These are phyloP conservation scores for Castanea sativa DNA, from an alignment of 306 rosid species.

Conservation along the genomic window DNA sequence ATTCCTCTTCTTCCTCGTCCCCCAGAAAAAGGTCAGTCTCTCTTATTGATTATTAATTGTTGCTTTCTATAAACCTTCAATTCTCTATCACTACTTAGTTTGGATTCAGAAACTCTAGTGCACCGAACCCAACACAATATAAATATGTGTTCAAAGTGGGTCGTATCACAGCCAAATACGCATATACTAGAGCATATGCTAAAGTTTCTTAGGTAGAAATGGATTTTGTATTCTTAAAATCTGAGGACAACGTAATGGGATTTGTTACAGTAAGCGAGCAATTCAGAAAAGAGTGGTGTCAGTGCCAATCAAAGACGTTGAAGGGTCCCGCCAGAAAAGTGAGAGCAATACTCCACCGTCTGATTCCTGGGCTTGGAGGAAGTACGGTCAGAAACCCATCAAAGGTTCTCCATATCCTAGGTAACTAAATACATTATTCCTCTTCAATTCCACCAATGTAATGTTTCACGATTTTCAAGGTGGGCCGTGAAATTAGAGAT, in stretches of 20 bases:
- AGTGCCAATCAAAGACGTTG: slow-evolving; percentile 61
- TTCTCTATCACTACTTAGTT: no score
- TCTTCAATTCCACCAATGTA: no score
- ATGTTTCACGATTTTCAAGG: background rate
- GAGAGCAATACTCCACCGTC: slow-evolving; percentile 77
- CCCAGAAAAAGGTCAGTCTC: slow-evolving; percentile 14
- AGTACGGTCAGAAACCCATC: slow-evolving; percentile 97
- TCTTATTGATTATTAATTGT: no score
- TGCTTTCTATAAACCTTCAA: no score
- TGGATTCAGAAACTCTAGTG: no score
- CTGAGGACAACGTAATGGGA: background rate
- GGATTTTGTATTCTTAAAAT: no score
- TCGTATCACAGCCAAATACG: no score
- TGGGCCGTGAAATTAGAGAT: background rate
- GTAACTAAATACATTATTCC: slow-evolving; percentile 17
- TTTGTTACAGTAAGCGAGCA: slow-evolving; percentile 39
- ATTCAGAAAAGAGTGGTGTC: slow-evolving; percentile 76
- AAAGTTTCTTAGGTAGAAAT: background rate
- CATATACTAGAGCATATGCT: no score
- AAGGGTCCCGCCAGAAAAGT: slow-evolving; percentile 59
- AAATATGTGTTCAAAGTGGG: no score
- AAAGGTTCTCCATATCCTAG: slow-evolving; percentile 99
- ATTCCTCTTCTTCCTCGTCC: slow-evolving; percentile 39
- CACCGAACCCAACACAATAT: no score
- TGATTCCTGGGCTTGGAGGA: slow-evolving; percentile 98